Conservation (phyloP, 257 asterid species). For the Pogostemon cablin region DNA sequence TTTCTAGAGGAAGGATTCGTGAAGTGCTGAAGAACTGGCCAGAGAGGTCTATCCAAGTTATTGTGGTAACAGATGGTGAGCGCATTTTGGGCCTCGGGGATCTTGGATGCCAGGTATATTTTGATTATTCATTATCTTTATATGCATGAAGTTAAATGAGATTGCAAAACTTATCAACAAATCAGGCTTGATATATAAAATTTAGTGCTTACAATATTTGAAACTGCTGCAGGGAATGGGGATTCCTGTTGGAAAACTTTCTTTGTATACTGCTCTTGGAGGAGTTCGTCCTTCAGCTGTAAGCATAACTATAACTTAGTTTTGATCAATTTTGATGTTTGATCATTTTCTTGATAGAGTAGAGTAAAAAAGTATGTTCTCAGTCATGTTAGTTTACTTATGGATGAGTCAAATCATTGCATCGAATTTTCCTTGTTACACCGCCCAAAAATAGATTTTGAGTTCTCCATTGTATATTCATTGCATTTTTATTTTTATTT, state of each 20-base stretch:
- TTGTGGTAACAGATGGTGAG: constrained; percentile 96
- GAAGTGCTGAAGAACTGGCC: constrained; percentile 97
- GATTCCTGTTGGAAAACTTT: constrained; percentile 94
- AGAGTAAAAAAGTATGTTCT: not conserved
- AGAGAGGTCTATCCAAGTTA: constrained; percentile 82
- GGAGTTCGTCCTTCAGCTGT: constrained; percentile 98
- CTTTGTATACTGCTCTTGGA: constrained; percentile 94
- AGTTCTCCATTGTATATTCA: not conserved
- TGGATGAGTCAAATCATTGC: not conserved
- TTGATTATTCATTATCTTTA: constrained; percentile 9
- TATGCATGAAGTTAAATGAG: not conserved
- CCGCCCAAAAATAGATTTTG: not conserved
- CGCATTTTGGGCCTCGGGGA: constrained; percentile 97
- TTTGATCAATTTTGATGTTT: not conserved
- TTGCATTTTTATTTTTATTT: not conserved
- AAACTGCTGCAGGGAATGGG: constrained; percentile 85
- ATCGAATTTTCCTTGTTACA: not conserved
- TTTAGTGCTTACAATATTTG: constrained; percentile 1
- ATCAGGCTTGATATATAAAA: not conserved
- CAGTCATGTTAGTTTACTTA: not conserved
- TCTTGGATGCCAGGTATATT: constrained; percentile 91
- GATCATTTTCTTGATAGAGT: not conserved
- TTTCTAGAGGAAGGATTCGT: constrained; percentile 78
- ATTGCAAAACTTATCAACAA: constrained; percentile 3
- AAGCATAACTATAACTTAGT: constrained; percentile 41